Conservation (phyloP, 192 early-diverging fungal genomes). For the Coemansia sp. region DNA sequence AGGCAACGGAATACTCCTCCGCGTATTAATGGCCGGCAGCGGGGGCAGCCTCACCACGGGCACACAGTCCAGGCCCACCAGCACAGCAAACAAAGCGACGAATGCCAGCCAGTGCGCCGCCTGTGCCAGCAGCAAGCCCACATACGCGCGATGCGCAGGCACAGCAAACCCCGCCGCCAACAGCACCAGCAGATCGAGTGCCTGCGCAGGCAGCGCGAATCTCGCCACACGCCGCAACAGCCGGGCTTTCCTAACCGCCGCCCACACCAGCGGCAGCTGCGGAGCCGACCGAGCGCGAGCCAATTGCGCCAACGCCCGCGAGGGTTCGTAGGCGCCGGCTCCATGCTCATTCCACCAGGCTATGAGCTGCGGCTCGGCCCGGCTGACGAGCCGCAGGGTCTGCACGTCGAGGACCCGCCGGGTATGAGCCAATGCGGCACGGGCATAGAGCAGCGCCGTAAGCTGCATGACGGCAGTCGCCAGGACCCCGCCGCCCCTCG, state of each 20-base stretch:
- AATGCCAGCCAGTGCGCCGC: constrained; percentile 44
- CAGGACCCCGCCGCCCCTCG: constrained; percentile 45
- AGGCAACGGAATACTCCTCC: constrained; percentile 44
- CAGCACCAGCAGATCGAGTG: constrained; percentile 21
- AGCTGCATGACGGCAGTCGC: constrained; percentile 38
- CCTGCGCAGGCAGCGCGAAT: constrained; percentile 30
- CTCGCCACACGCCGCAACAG: constrained; percentile 17
- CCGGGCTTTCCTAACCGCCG: constrained; percentile 39
- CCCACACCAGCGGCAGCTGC: constrained; percentile 38
- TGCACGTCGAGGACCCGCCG: constrained; percentile 40
- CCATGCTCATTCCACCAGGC: constrained; percentile 16
- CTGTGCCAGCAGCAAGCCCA: constrained; percentile 45
- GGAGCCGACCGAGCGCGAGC: neutral
- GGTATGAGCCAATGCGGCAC: constrained; percentile 35
- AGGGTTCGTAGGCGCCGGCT: neutral
- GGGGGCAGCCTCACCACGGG: constrained; percentile 37
- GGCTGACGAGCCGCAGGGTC: constrained; percentile 39
- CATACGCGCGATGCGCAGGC: constrained; percentile 37
- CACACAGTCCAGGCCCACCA: constrained; percentile 19
- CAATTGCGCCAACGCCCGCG: constrained; percentile 6
- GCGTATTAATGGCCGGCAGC: constrained; percentile 31
- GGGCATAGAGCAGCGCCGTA: constrained; percentile 26
- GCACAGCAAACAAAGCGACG: constrained; percentile 19
- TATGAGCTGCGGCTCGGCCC: constrained; percentile 31
- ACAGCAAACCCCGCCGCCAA: constrained; percentile 32